phyloP scores from a whole-genome alignment of 306 rosid genomes.

The Cucurbita moschata region DNA sequence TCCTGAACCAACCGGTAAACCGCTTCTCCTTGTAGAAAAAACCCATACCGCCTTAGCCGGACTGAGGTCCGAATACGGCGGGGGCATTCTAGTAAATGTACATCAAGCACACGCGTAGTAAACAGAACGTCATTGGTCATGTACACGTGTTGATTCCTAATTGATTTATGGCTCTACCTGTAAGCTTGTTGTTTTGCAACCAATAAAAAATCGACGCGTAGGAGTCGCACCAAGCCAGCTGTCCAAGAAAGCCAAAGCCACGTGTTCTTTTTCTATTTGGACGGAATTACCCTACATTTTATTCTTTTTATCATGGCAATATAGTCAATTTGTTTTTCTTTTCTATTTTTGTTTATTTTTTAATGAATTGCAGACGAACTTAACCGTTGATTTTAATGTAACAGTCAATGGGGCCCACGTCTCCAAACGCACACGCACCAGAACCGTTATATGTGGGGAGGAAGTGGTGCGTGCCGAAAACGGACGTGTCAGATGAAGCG shows the following conservation, averaged over 20 bases:
- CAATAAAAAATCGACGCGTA: background rate
- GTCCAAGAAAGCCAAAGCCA: background rate
- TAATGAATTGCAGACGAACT: no score
- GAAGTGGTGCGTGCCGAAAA: slow-evolving; percentile 34
- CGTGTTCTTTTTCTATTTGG: background rate
- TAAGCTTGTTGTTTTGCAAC: no score
- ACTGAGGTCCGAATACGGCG: background rate
- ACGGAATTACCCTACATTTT: background rate
- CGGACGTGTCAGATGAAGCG: slow-evolving; percentile 15
- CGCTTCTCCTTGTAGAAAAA: background rate
- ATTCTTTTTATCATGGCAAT: no score
- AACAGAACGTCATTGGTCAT: no score
- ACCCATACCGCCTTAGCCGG: background rate
- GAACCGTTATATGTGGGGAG: background rate
- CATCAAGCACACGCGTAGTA: background rate
- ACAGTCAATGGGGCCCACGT: slow-evolving; percentile 4
- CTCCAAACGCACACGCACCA: background rate
- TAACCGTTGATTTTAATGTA: no score
- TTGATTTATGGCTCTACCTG: background rate
- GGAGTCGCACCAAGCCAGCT: background rate
- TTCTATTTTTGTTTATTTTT: no score
- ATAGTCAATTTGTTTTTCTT: no score
- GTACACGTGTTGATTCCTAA: background rate
- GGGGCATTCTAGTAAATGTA: background rate
- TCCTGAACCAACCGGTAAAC: slow-evolving; percentile 33